phyloP scores from a whole-genome alignment of 2,329 filamentous ascomycete species.

The Rhinocladiella similis region DNA sequence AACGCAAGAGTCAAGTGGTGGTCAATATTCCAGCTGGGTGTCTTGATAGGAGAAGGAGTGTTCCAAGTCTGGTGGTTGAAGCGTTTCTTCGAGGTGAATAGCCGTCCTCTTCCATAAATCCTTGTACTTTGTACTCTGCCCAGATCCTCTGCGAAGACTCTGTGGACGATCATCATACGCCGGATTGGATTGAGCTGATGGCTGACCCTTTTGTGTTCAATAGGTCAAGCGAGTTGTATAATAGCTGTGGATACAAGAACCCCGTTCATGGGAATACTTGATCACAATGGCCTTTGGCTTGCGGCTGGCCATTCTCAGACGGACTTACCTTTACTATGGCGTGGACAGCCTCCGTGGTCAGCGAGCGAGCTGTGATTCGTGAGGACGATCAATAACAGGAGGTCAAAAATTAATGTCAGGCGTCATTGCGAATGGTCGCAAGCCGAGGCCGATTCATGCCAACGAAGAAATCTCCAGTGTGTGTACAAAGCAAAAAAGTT shows the following conservation, averaged over 20 bases:
- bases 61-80: slow-evolving; percentile 99
- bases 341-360: no score
- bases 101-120: slow-evolving; percentile 24
- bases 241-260: slow-evolving; percentile 18
- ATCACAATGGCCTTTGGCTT: neutral
- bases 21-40: slow-evolving; percentile 92
- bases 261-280: neutral
- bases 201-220: slow-evolving; percentile 20
- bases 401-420: no score
- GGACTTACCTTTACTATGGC: no score
- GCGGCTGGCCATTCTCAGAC: no score
- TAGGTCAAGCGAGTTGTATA: slow-evolving; percentile 52
- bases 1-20: slow-evolving; percentile 99
- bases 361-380: no score
- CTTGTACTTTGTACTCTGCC: neutral
- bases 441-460: no score
- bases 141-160: neutral
- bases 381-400: no score
- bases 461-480: no score
- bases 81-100: slow-evolving; percentile 83
- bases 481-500: no score
- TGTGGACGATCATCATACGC: neutral
- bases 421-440: no score
- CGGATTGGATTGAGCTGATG: slow-evolving; percentile 3
- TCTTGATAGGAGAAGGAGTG: slow-evolving; percentile 85